Evolutionary conservation across 176 grass and related monocot species (phyloP).

Genomic region (Coix lacrymajobi): DNA sequence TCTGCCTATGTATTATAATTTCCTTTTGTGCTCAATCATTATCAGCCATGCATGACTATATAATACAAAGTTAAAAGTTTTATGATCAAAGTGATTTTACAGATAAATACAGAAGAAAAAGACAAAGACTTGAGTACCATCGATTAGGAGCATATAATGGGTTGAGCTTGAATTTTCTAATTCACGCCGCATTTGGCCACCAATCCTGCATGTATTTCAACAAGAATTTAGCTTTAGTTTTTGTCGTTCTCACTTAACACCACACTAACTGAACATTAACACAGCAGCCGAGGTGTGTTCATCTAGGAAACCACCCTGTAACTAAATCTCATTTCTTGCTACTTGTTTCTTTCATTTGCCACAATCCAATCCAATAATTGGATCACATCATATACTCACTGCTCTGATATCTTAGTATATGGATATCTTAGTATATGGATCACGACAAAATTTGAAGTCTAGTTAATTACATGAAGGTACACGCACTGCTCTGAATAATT

Average conservation of each 20-base stretch:
- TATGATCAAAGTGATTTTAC: background rate
- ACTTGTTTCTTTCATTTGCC: conserved; percentile 3
- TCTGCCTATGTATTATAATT: background rate
- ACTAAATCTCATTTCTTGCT: background rate
- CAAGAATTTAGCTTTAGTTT: conserved; percentile 12
- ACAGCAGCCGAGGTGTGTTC: background rate
- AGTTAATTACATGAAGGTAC: conserved; percentile 20
- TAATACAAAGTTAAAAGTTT: background rate
- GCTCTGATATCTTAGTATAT: conserved; percentile 18
- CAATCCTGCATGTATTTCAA: conserved; percentile 41
- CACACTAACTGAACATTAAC: background rate
- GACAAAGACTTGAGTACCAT: background rate
- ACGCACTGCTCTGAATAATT: background rate
- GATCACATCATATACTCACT: conserved; percentile 18
- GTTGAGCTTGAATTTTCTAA: background rate
- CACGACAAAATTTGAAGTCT: conserved; percentile 26
- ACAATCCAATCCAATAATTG: conserved; percentile 27
- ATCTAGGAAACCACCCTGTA: background rate
- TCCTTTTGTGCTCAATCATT: background rate
- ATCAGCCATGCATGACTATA: no score
- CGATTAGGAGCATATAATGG: background rate
- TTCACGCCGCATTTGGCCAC: background rate
- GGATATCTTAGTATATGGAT: conserved; percentile 13
- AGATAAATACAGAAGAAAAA: background rate
- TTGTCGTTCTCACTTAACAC: conserved; percentile 35